These are phyloP conservation scores for Nyctanthes arbortristis DNA, from an alignment of 257 asterid genomes.

Conservation along the genomic window DNA sequence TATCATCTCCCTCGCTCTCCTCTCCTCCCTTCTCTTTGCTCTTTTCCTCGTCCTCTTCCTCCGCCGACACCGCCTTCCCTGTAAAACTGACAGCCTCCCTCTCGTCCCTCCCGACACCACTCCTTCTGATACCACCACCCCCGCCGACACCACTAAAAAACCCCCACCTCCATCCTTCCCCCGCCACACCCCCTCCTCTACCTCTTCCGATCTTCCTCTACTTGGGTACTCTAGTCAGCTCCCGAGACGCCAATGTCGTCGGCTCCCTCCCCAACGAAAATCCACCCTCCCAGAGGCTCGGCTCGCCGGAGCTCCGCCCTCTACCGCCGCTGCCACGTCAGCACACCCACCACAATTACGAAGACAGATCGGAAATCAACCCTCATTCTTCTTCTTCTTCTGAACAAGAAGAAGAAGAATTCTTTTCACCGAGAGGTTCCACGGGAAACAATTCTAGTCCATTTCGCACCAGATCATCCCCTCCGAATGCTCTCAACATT, in stretches of 20 bases:
- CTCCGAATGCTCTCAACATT: no score
- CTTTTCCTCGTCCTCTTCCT: conserved; percentile 50
- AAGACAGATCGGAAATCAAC: neutral
- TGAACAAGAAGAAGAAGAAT: conserved; percentile 50
- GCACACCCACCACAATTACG: conserved; percentile 33
- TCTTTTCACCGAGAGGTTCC: conserved; percentile 68
- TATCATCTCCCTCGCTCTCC: conserved; percentile 44
- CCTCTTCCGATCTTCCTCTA: conserved; percentile 76
- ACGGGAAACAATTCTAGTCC: conserved; percentile 45
- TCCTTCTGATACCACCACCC: conserved; percentile 45
- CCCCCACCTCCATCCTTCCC: conserved; percentile 44
- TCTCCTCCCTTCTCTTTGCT: conserved; percentile 39
- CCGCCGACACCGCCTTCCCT: conserved; percentile 27
- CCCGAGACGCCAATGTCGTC: conserved; percentile 43
- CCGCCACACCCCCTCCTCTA: conserved; percentile 50
- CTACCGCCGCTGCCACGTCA: conserved; percentile 89
- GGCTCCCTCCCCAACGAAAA: conserved; percentile 8
- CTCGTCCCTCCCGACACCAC: conserved; percentile 61
- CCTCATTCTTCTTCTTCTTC: conserved; percentile 19
- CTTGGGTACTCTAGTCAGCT: conserved; percentile 68
- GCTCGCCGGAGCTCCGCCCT: conserved; percentile 92
- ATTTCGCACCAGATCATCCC: conserved; percentile 21
- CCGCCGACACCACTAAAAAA: conserved; percentile 34
- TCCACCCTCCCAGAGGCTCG: conserved; percentile 42
- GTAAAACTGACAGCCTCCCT: conserved; percentile 58